These are phyloP conservation scores for Amphibolis antarctica DNA, from an alignment of 106 monocot genomes.

Conservation along the genomic window DNA sequence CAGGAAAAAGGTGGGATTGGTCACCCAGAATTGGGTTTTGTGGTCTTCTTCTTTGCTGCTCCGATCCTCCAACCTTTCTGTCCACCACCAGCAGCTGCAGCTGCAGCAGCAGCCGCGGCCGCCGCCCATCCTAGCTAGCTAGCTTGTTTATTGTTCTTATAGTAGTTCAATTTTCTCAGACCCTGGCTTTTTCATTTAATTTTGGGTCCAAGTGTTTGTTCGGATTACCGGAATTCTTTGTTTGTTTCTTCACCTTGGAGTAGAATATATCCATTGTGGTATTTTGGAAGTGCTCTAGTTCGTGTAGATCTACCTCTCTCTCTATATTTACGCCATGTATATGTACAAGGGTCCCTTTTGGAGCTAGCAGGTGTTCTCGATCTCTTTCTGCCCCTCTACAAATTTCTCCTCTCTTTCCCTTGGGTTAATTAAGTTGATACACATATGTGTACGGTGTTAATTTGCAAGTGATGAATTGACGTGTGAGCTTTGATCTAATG, in stretches of 20 bases:
- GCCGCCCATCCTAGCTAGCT: no score
- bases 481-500: neutral
- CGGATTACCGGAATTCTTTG: conserved; percentile 47
- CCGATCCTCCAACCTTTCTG: neutral
- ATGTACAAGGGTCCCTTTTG: conserved; percentile 3
- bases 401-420: neutral
- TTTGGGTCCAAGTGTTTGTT: conserved; percentile 58
- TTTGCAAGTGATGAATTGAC: neutral
- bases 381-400: neutral
- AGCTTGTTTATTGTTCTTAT: neutral
- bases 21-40: neutral
- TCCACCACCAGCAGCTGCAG: neutral
- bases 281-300: conserved; percentile 14
- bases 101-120: neutral
- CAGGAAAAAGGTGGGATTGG: neutral
- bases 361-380: neutral
- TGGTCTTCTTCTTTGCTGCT: neutral
- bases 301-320: conserved; percentile 9
- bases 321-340: neutral
- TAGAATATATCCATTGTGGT: conserved; percentile 5
- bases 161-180: no score
- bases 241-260: conserved; percentile 37
- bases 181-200: conserved; percentile 12
- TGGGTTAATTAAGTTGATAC: neutral
- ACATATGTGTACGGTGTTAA: neutral